phyloP scores from a whole-genome alignment of 768 basidiomycete genomes.

The Polyporus arcularius region DNA sequence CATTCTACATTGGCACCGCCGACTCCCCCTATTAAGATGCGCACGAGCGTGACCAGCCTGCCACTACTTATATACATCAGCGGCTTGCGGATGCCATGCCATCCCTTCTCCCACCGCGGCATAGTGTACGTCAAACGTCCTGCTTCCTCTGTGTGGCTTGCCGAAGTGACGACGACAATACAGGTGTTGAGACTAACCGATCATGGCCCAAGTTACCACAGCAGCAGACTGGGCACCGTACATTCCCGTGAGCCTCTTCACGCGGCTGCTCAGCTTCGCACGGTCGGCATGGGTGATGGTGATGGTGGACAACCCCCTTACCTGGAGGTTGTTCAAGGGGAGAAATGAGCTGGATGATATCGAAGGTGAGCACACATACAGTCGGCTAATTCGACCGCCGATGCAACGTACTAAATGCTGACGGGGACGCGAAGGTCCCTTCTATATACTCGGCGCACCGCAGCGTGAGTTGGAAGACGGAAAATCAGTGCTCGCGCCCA shows the following conservation, averaged over 20 bases:
- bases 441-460: conserved; percentile 25
- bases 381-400: background rate
- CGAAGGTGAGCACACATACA: conserved; percentile 8
- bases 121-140: no score
- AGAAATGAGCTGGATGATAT: conserved; percentile 14
- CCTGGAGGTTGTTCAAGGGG: conserved; percentile 7
- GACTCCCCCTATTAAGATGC: no score
- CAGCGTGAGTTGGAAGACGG: conserved; percentile 25
- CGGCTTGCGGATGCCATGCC: no score
- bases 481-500: conserved; percentile 25
- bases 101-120: no score
- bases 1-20: no score
- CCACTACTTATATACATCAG: no score
- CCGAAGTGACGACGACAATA: no score
- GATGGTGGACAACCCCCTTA: conserved; percentile 12
- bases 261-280: conserved; percentile 4
- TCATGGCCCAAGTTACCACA: conserved; percentile 10
- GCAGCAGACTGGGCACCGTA: conserved; percentile 15
- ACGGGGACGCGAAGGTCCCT: conserved; percentile 20
- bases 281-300: conserved; percentile 3
- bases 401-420: background rate
- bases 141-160: no score
- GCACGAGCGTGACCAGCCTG: no score
- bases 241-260: conserved; percentile 8
- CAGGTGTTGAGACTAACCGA: no score